Percentiles rank a stretch among this genome's conserved stretches.
phyloP scores from a whole-genome alignment of 148 eudicot species.

The Rhododendron vialii region DNA sequence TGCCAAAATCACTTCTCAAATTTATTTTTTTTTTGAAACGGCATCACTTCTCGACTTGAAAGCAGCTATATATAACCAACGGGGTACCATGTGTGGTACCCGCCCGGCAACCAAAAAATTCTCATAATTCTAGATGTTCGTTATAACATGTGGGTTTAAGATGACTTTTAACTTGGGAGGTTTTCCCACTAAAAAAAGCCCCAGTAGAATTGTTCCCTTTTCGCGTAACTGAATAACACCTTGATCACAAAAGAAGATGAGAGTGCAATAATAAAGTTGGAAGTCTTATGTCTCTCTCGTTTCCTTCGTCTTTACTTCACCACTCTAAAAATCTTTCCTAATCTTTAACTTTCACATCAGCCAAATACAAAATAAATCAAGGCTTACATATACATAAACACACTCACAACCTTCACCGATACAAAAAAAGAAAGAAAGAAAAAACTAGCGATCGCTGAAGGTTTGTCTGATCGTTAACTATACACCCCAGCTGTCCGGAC shows the following conservation, averaged over 20 bases:
- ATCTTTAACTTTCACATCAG: constrained; percentile 6
- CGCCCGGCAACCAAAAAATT: no score
- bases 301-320: not conserved
- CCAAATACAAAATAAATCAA: not conserved
- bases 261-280: not conserved
- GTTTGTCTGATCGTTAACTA: not conserved
- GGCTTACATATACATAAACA: not conserved
- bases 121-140: no score
- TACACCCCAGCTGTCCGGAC: not conserved
- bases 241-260: constrained; percentile 10
- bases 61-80: no score
- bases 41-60: not conserved
- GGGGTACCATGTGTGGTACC: no score
- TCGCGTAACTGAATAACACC: constrained; percentile 9
- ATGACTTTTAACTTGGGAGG: not conserved
- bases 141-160: not conserved
- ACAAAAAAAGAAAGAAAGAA: not conserved
- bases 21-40: not conserved
- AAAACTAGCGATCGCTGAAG: no score
- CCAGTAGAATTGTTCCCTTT: not conserved
- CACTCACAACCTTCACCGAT: not conserved
- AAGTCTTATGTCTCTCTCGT: not conserved
- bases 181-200: not conserved
- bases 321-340: not conserved
- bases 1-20: not conserved